phyloP scores from a whole-genome alignment of 768 basidiomycete genomes.

The Lactarius sanguifluus region DNA sequence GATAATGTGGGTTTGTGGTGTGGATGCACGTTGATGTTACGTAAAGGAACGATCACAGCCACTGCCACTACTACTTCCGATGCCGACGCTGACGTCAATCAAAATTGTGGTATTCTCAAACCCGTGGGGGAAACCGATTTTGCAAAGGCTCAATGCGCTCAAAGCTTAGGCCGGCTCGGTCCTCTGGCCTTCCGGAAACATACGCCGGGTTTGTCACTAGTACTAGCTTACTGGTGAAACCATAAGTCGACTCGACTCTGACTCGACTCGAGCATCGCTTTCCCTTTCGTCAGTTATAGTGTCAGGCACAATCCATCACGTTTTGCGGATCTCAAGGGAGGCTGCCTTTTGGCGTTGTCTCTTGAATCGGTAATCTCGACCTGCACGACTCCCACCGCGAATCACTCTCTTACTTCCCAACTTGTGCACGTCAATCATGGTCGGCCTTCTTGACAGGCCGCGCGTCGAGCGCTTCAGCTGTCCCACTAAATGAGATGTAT shows the following conservation, averaged over 20 bases:
- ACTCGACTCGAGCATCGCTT: not conserved
- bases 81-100: not conserved
- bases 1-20: not conserved
- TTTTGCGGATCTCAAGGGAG: not conserved
- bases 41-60: not conserved
- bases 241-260: not conserved
- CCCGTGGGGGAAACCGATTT: not conserved
- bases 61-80: not conserved
- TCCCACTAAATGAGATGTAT: constrained; percentile 5
- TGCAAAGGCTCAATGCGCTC: not conserved
- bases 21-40: not conserved
- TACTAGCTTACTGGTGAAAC: not conserved
- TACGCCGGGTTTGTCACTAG: not conserved
- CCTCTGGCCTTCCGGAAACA: not conserved
- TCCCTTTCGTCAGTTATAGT: not conserved
- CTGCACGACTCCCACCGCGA: not conserved
- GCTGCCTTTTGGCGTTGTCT: constrained; percentile 4
- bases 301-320: not conserved
- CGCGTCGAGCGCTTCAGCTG: not conserved
- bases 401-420: constrained; percentile 18
- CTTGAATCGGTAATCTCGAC: not conserved
- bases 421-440: constrained; percentile 15
- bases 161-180: not conserved
- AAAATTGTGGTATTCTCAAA: not conserved
- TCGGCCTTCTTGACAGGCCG: constrained; percentile 12